A percentile compares a stretch with the other conserved stretches of the same genome.
These are phyloP conservation scores for Hypoxylon sp. DNA, from an alignment of 2,329 filamentous ascomycete species.

Conservation along the genomic window DNA sequence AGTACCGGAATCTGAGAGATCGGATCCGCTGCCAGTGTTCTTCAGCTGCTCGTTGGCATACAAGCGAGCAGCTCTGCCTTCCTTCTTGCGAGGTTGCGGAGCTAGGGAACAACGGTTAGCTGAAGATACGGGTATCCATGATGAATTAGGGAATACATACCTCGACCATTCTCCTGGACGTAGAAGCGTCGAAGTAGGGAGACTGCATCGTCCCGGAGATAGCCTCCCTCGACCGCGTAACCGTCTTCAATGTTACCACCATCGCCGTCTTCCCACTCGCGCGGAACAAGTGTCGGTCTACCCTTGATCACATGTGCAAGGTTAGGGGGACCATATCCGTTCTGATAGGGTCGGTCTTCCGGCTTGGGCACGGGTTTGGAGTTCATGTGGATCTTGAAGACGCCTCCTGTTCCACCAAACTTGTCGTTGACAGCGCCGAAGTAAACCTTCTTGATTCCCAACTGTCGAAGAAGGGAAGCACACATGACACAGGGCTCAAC, in stretches of 20 bases:
- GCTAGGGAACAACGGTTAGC: constrained; percentile 43
- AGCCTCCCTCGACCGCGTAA: constrained; percentile 86
- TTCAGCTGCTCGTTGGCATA: constrained; percentile 49
- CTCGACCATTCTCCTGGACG: constrained; percentile 96
- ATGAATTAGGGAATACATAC: constrained; percentile 59
- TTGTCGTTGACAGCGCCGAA: constrained; percentile 97
- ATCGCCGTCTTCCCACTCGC: constrained; percentile 58
- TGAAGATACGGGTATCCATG: constrained; percentile 2
- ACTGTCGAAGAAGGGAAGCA: constrained; percentile 89
- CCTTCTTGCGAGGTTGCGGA: constrained; percentile 53
- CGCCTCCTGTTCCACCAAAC: constrained; percentile 95
- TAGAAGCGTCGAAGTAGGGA: constrained; percentile 94
- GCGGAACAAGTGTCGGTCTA: constrained; percentile 54
- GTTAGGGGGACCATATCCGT: constrained; percentile 49
- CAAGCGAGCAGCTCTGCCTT: constrained; percentile 51
- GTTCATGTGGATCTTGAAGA: constrained; percentile 84
- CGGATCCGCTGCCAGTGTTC: constrained; percentile 41
- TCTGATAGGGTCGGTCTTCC: constrained; percentile 47
- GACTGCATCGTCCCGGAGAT: constrained; percentile 92
- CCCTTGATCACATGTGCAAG: constrained; percentile 51
- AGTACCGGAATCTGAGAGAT: constrained; percentile 45
- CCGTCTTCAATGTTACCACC: constrained; percentile 80
- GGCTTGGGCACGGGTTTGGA: constrained; percentile 56
- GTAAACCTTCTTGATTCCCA: constrained; percentile 88
- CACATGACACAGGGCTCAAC: constrained; percentile 99